These are phyloP conservation scores for Phytopythium delawarense DNA, from an alignment of 352 stramenopile species.

Conservation along the genomic window DNA sequence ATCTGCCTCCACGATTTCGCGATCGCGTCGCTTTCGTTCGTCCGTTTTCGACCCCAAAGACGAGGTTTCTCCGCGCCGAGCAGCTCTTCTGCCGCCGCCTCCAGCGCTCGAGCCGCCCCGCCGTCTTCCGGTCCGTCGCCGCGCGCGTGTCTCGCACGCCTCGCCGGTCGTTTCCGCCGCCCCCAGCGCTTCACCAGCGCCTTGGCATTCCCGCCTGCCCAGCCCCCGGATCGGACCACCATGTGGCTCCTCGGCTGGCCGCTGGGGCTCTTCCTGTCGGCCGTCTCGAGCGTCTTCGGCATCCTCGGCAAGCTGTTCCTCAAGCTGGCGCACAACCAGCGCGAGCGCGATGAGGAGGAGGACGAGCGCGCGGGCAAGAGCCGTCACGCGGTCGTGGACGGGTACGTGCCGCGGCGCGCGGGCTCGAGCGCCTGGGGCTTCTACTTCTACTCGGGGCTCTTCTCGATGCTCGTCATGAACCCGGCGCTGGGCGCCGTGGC, in stretches of 20 bases:
- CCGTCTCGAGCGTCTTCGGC: constrained; percentile 72
- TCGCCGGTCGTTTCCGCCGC: too few relatives aligned
- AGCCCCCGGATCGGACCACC: not conserved
- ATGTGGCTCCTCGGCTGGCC: constrained; percentile 70
- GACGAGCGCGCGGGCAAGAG: constrained; percentile 17
- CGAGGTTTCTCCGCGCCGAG: too few relatives aligned
- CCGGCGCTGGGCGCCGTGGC: constrained; percentile 55
- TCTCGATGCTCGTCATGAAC: constrained; percentile 78
- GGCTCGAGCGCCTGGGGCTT: constrained; percentile 36
- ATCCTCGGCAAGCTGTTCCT: constrained; percentile 79
- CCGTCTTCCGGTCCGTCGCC: too few relatives aligned
- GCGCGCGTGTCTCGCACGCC: too few relatives aligned
- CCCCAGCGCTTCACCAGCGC: too few relatives aligned
- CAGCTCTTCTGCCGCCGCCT: too few relatives aligned
- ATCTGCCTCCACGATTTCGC: too few relatives aligned
- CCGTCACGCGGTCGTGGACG: constrained; percentile 11
- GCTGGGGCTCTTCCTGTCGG: constrained; percentile 68
- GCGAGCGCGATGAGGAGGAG: constrained; percentile 53
- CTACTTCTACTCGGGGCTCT: constrained; percentile 68
- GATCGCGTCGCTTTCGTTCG: too few relatives aligned
- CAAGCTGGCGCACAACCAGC: constrained; percentile 75
- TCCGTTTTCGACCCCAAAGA: too few relatives aligned
- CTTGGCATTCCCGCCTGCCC: too few relatives aligned
- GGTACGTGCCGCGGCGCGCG: constrained; percentile 2
- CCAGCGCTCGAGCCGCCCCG: too few relatives aligned